phyloP scores from a whole-genome alignment of 2,329 filamentous ascomycete genomes.

The Colletotrichum spinosum region DNA sequence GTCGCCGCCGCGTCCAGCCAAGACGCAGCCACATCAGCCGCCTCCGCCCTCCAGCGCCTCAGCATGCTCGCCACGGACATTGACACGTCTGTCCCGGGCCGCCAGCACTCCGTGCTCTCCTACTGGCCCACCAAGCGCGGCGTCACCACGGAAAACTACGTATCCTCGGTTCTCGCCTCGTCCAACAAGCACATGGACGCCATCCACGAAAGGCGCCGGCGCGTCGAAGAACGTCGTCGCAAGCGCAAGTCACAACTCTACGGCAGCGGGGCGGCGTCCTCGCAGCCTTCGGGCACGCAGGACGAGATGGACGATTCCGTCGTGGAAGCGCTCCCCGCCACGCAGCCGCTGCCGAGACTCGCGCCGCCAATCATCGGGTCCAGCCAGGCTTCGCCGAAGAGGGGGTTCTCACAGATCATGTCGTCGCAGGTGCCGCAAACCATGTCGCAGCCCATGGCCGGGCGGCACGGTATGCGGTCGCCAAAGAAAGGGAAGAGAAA shows the following conservation, averaged over 20 bases:
- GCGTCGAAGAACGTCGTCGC: constrained; percentile 42
- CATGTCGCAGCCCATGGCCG: constrained; percentile 61
- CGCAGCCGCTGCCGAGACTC: constrained; percentile 27
- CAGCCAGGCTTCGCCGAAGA: constrained; percentile 24
- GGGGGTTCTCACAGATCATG: constrained; percentile 26
- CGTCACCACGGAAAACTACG: constrained; percentile 48
- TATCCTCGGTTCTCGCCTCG: constrained; percentile 52
- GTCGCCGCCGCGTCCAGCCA: neutral
- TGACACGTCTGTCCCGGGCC: constrained; percentile 10
- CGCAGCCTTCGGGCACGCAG: constrained; percentile 20
- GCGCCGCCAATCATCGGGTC: constrained; percentile 26
- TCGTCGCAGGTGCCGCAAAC: constrained; percentile 43
- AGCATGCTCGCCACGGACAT: constrained; percentile 34
- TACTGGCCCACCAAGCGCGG: constrained; percentile 55
- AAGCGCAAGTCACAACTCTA: constrained; percentile 30
- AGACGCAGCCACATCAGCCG: constrained; percentile 1
- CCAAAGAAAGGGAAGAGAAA: constrained; percentile 44
- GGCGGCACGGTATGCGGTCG: constrained; percentile 57
- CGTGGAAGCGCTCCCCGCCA: constrained; percentile 8
- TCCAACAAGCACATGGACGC: constrained; percentile 50
- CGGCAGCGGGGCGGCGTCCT: constrained; percentile 8
- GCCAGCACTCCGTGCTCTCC: constrained; percentile 45
- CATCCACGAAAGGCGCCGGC: constrained; percentile 48
- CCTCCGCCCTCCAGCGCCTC: constrained; percentile 35
- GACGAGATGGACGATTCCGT: constrained; percentile 29